Conservation (phyloP, 78 protist genomes). For the Dictyostelium purpureum region DNA sequence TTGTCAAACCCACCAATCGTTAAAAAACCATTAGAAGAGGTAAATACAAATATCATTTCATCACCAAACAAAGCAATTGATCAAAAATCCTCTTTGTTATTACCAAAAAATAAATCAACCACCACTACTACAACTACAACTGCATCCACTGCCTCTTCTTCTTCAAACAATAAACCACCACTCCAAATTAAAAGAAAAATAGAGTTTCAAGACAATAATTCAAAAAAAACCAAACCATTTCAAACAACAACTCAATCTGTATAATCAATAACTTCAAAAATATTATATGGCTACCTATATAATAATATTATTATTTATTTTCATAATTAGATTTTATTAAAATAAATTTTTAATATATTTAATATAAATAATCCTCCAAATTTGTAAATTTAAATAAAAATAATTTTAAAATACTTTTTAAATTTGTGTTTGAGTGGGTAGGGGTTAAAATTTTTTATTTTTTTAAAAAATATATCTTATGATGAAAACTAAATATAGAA, state of each 20-base stretch:
- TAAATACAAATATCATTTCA: neutral
- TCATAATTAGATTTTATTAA: no score
- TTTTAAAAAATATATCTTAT: no score
- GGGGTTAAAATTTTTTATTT: no score
- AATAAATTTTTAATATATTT: no score
- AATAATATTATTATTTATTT: no score
- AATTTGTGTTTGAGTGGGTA: no score
- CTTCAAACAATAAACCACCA: neutral
- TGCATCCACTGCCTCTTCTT: neutral
- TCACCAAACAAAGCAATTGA: neutral
- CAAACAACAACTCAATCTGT: conserved; percentile 12
- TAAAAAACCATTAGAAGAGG: conserved; percentile 3
- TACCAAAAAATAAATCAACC: neutral
- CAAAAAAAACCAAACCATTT: conserved; percentile 37
- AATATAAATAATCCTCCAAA: no score
- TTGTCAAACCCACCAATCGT: neutral
- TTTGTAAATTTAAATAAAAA: no score
- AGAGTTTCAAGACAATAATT: neutral
- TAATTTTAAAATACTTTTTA: no score
- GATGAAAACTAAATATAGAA: no score
- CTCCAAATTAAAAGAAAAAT: conserved; percentile 14
- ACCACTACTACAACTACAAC: neutral
- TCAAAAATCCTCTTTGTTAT: neutral
- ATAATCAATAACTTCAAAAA: no score
- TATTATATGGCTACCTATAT: no score